These are phyloP conservation scores for Haplographium delicatum DNA, from an alignment of 495 filamentous ascomycete genomes.

Conservation along the genomic window DNA sequence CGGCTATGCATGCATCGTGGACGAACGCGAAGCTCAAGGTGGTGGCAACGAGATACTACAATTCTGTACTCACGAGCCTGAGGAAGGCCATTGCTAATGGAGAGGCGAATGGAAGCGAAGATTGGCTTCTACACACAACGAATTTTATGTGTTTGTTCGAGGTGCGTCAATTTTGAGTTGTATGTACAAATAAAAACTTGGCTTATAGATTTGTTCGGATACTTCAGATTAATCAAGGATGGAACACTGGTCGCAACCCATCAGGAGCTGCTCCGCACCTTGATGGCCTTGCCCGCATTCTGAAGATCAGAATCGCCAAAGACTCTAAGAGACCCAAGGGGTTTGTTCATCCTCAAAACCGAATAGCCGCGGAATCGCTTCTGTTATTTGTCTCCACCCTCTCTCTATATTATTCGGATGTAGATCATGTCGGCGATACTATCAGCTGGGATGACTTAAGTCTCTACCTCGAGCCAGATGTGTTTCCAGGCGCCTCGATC, in stretches of 20 bases:
- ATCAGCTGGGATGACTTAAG: conserved; percentile 4
- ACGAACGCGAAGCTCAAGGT: conserved; percentile 3
- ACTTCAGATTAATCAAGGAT: conserved; percentile 13
- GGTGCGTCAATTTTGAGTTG: not conserved
- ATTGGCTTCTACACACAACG: conserved; percentile 10
- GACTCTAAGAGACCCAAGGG: not conserved
- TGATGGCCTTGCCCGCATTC: conserved; percentile 4
- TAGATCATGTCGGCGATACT: conserved; percentile 2
- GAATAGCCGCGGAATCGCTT: conserved; percentile 7
- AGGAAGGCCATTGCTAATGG: conserved; percentile 5
- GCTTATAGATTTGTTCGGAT: not conserved
- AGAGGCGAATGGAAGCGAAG: conserved; percentile 1
- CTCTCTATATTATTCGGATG: conserved; percentile 11
- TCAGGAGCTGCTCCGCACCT: conserved; percentile 6
- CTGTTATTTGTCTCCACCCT: conserved; percentile 1
- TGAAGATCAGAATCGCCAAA: conserved; percentile 9
- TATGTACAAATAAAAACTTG: not conserved
- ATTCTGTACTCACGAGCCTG: conserved; percentile 1
- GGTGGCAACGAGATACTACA: conserved; percentile 9
- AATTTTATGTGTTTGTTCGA: conserved; percentile 14
- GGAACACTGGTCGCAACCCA: conserved; percentile 4
- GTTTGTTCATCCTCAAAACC: conserved; percentile 7
- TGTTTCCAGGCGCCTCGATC: conserved; percentile 1
- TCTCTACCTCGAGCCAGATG: conserved; percentile 8
- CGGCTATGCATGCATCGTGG: conserved; percentile 14